Evolutionary conservation across 768 basidiomycete species (phyloP), one percentile per base, ranked within the genome.

Genomic region (Leccinellum albellum): DNA sequence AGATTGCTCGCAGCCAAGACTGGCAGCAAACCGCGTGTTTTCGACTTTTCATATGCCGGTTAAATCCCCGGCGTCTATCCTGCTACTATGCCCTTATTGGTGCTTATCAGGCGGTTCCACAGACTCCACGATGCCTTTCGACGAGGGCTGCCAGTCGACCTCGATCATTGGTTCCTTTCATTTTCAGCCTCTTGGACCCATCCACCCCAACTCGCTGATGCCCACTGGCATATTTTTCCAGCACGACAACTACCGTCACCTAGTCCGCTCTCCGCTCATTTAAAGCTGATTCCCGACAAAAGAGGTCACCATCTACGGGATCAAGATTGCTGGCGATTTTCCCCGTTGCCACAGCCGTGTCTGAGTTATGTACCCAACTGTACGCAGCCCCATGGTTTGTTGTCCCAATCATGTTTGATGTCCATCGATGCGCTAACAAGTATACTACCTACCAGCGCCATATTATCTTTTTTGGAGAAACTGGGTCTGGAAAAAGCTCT

Each of bases 401-500:
- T 37, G 17, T 45, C 13, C 5, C 44, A 45, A 14, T 23, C 13
- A 23, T 45, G 21, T 14, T 14, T 45, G 44, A 45, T 45, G 44
- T 23, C n/a, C 23, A 45, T 23, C 44, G n/a, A 45, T 44, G 42
- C 13, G 23, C 44, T 45, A 45, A 23, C 3, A 45, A 4, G 44
- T 14, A 45, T 45, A 9, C 21, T 45, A 0, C 13, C 23, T 21
- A 50, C 35, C 53, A 51, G 44, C 58, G 62, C 35, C 58, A 67
- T 48, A n/a, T 69, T 1, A 23, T 69, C 37, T 62, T 69, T 32
- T 52, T 67, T 13, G 68, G 68, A 29, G 63, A 71, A 53, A 59
- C 47, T 0, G 68, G 70, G 26, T 17, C 48, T 8, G 68, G 68
- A 14, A 69, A 71, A 60, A 69, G 68, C 51, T 70, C 68, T 20